Percentiles rank a stretch among this genome's conserved stretches.
Conservation (phyloP, 257 asterid species). For the Solanum ahanhuiri region DNA sequence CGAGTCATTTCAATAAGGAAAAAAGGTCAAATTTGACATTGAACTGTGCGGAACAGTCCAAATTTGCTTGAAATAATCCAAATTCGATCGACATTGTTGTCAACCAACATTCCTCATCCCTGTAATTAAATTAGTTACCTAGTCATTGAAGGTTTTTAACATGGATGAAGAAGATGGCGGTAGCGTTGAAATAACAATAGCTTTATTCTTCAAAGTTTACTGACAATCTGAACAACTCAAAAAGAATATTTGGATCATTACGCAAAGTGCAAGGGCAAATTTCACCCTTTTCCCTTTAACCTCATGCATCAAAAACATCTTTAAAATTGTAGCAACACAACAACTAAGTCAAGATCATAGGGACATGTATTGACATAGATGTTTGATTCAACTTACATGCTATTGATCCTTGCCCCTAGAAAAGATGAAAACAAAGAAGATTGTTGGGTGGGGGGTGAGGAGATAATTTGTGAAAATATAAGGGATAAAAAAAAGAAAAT, state of each 20-base stretch:
- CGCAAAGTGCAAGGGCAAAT: not conserved
- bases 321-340: not conserved
- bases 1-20: not conserved
- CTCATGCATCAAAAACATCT: not conserved
- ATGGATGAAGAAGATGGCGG: not conserved
- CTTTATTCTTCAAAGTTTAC: not conserved
- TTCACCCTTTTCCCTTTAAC: not conserved
- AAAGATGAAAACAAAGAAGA: not conserved
- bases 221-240: not conserved
- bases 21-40: not conserved
- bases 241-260: not conserved
- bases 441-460: not conserved
- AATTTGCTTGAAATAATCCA: not conserved
- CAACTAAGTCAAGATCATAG: not conserved
- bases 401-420: conserved; percentile 12
- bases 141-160: not conserved
- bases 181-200: not conserved
- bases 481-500: not conserved
- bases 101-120: not conserved
- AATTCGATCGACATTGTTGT: not conserved
- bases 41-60: not conserved
- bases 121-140: not conserved
- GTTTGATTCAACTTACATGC: not conserved
- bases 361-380: not conserved
- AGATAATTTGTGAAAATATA: not conserved